Percentiles rank a stretch among this genome's conserved stretches.
Conservation (phyloP, 192 early-diverging fungal genomes). For the Backusella parvicylindrica region DNA sequence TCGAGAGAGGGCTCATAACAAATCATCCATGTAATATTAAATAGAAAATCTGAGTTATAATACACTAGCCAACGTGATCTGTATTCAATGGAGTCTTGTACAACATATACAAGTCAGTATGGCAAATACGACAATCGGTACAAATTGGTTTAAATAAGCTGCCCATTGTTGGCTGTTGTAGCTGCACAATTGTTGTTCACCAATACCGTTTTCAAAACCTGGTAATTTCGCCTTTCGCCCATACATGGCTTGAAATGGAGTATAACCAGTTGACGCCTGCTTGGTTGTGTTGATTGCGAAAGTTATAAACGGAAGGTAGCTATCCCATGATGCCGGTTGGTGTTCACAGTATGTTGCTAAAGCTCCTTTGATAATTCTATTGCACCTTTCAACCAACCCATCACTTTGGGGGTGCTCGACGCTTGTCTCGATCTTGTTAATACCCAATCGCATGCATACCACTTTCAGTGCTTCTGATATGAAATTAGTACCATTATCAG, state of each 20-base stretch:
- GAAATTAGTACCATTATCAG: not conserved
- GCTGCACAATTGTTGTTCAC: not conserved
- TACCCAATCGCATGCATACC: not conserved
- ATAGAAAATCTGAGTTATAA: too few species aligned
- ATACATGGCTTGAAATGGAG: conserved; percentile 1
- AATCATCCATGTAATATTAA: too few species aligned
- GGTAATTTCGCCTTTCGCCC: not conserved
- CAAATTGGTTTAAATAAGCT: not conserved
- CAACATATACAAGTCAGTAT: too few species aligned
- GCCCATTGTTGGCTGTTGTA: not conserved
- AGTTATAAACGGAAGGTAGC: not conserved
- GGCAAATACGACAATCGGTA: too few species aligned
- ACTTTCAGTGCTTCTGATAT: not conserved
- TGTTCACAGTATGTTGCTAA: not conserved
- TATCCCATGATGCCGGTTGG: not conserved
- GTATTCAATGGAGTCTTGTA: too few species aligned
- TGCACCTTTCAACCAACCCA: not conserved
- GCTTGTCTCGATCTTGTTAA: not conserved
- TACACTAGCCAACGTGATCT: too few species aligned
- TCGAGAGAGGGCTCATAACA: too few species aligned
- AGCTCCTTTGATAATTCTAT: not conserved
- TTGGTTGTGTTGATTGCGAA: not conserved
- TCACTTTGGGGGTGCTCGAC: not conserved
- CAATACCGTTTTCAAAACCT: not conserved
- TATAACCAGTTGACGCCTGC: not conserved